These are phyloP conservation scores for Claviceps cyperi DNA, from an alignment of 2,329 filamentous ascomycete genomes.

Conservation along the genomic window DNA sequence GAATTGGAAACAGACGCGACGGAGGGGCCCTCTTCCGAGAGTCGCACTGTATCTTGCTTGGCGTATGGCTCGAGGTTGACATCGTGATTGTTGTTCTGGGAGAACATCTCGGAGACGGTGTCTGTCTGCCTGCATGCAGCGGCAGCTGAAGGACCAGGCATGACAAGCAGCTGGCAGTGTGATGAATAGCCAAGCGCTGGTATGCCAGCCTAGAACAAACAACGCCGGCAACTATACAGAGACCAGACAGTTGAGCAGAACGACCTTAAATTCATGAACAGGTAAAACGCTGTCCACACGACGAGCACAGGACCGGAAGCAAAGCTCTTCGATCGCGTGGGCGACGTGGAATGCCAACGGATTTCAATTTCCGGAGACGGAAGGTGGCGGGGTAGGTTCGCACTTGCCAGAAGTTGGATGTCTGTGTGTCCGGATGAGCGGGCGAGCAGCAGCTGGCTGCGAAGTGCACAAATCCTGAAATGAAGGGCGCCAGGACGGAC, in stretches of 20 bases:
- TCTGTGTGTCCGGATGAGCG: not conserved
- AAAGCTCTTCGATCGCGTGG: constrained; percentile 1
- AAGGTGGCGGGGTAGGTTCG: constrained; percentile 7
- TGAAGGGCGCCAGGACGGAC: not conserved
- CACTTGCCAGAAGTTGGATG: not conserved
- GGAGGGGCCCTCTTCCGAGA: constrained; percentile 11
- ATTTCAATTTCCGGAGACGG: constrained; percentile 8
- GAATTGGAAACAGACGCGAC: constrained; percentile 23
- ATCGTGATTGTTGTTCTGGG: not conserved
- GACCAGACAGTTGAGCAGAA: not conserved
- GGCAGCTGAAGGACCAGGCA: constrained; percentile 1
- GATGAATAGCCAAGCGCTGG: not conserved
- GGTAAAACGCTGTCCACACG: not conserved
- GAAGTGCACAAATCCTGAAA: not conserved
- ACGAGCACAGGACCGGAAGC: not conserved
- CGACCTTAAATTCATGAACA: not conserved
- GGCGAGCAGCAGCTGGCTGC: not conserved
- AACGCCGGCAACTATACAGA: not conserved
- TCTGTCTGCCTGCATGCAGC: constrained; percentile 5
- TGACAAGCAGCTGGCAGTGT: constrained; percentile 1
- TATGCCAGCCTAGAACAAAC: not conserved
- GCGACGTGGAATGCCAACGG: constrained; percentile 4
- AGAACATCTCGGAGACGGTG: not conserved
- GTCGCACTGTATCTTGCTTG: constrained; percentile 6
- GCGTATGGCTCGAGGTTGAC: not conserved